A percentile compares a stretch with the other conserved stretches of the same genome.
These are phyloP conservation scores for Arthrobotrys sphaeroides DNA, from an alignment of 2,329 filamentous ascomycete genomes.

Conservation along the genomic window DNA sequence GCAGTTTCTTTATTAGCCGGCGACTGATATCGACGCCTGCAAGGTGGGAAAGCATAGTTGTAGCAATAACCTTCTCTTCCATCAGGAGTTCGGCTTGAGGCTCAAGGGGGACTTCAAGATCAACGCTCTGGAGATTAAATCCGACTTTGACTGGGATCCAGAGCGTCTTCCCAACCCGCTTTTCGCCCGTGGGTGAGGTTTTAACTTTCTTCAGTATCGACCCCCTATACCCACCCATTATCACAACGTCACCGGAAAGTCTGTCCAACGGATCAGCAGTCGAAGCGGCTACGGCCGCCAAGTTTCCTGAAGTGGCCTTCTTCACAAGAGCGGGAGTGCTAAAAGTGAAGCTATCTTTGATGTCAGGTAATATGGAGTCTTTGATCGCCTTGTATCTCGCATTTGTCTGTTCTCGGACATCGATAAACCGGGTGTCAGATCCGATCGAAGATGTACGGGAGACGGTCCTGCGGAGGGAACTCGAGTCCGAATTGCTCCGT, in stretches of 20 bases:
- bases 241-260: slow-evolving; percentile 83
- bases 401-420: slow-evolving; percentile 86
- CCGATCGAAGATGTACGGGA: slow-evolving; percentile 84
- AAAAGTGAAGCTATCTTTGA: slow-evolving; percentile 45
- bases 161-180: slow-evolving; percentile 69
- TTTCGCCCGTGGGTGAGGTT: slow-evolving; percentile 70
- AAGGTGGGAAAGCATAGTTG: slow-evolving; percentile 89
- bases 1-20: slow-evolving; percentile 79
- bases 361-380: slow-evolving; percentile 64
- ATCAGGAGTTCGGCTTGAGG: slow-evolving; percentile 84
- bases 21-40: slow-evolving; percentile 90
- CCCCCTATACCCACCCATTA: slow-evolving; percentile 89
- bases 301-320: slow-evolving; percentile 27
- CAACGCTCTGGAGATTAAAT: slow-evolving; percentile 87
- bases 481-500: slow-evolving; percentile 36
- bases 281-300: slow-evolving; percentile 55
- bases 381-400: slow-evolving; percentile 88
- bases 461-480: slow-evolving; percentile 62
- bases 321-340: slow-evolving; percentile 20
- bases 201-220: slow-evolving; percentile 78
- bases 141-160: slow-evolving; percentile 96
- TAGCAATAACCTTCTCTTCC: slow-evolving; percentile 82
- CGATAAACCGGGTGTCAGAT: slow-evolving; percentile 80
- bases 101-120: slow-evolving; percentile 84
- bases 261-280: slow-evolving; percentile 69